Evolutionary conservation across 306 rosid species (phyloP), one percentile per base, ranked within the genome.

Genomic region (Cucumis hystrix): DNA sequence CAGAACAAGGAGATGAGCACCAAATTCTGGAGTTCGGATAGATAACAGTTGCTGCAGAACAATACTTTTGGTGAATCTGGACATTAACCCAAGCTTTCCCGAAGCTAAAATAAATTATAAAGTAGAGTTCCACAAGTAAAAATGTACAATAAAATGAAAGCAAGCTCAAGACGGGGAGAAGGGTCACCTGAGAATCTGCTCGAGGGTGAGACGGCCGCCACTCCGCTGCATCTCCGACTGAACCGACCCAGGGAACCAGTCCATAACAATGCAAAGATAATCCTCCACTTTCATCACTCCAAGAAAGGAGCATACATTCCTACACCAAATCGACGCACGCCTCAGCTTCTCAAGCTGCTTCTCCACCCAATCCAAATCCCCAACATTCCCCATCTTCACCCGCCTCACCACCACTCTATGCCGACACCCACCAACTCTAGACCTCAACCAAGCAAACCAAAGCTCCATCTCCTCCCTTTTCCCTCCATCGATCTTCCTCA

Each of bases 161-260:
- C 23, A 72, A 51, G 10, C 39, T 72, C 40, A 14, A 8, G 9
- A 58, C 7, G 28, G 14, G 59, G 78, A 77, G 86, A 43, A 70
- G 13, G 21, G 39, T 47, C 28, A 96, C 99, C 99, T 92, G 79
- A 96, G 80, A 54, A 96, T 96, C 87, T 96, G 99, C 87, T 96
- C 99, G 88, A 96, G 83, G 66, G 99, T 96, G 63, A 96, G 98
- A 78, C 99, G 86, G 71, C 99, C 99, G 80, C 89, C 96, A 58
- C 92, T 95, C n/a, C 91, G 87, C 79, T 87, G 93, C 99, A 96
- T 96, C 90, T 92, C 99, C 12, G 98, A 89, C 78, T 89, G 98
- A 83, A 96, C 92, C 45, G 99, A 96, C 80, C 96, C 98, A 75
- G 82, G 84, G 66, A 97, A 91, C 86, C 79, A 78, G 60, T 96